Evolutionary conservation across 2,329 filamentous ascomycete species (phyloP).

Genomic region (Zymoseptoria pseudotritici): DNA sequence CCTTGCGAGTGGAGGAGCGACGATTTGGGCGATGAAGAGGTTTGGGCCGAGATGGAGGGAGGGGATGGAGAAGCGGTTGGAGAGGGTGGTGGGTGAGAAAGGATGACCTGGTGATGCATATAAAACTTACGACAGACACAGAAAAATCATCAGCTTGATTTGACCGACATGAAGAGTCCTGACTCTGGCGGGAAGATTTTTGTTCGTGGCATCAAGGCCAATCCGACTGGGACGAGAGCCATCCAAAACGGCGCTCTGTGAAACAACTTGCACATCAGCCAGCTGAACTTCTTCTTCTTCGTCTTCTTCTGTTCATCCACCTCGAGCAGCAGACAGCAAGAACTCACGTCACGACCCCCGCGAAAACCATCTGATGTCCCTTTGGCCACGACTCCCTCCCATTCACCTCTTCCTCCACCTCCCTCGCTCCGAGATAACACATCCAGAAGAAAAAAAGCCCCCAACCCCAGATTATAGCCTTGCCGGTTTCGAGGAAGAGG

Average conservation of each 20-base stretch:
- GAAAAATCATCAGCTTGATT: not conserved
- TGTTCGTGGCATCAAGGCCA: not conserved
- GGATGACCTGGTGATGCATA: not conserved
- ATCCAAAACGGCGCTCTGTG: not conserved
- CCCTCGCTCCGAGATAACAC: not conserved
- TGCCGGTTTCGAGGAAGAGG: not conserved
- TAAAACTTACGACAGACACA: not conserved
- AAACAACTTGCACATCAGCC: too few species aligned
- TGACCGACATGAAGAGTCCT: not conserved
- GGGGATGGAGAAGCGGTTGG: slow-evolving; percentile 25
- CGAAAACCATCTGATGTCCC: not conserved
- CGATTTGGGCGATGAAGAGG: slow-evolving; percentile 29
- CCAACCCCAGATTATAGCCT: not conserved
- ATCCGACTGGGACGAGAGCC: not conserved
- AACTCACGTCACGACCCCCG: not conserved
- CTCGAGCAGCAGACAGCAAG: too few species aligned
- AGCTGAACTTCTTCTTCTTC: too few species aligned
- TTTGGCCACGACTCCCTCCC: not conserved
- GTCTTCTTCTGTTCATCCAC: too few species aligned
- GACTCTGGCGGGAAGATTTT: not conserved
- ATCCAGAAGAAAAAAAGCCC: not conserved
- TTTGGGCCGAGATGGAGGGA: slow-evolving; percentile 28
- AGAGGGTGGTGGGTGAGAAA: slow-evolving; percentile 21
- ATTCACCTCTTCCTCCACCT: not conserved
- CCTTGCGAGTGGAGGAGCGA: slow-evolving; percentile 20